Evolutionary conservation across 495 filamentous ascomycete genomes (phyloP).

Genomic region (Neurospora intermedia): DNA sequence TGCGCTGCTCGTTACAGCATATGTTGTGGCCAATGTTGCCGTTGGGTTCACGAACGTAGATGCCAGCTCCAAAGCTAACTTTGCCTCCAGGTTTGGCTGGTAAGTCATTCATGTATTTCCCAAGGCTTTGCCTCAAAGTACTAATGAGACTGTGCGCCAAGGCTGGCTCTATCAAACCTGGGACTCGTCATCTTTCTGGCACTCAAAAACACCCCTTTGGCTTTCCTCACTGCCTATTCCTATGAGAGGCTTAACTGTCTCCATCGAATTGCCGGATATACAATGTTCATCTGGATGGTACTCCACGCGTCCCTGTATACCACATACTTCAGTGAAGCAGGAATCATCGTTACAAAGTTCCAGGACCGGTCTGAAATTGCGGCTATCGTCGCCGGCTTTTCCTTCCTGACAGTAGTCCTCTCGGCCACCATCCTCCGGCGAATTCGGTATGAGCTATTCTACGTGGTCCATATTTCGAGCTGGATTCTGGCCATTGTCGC

Average conservation of each 20-base stretch:
- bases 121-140: conserved; percentile 1
- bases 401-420: conserved; percentile 32
- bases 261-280: conserved; percentile 48
- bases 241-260: conserved; percentile 52
- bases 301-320: conserved; percentile 37
- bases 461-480: conserved; percentile 41
- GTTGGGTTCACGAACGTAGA: conserved; percentile 39
- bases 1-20: conserved; percentile 34
- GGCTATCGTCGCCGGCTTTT: conserved; percentile 39
- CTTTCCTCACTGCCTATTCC: conserved; percentile 45
- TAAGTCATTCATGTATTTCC: conserved; percentile 18
- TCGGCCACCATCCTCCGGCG: conserved; percentile 35
- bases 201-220: conserved; percentile 50
- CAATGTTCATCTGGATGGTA: conserved; percentile 33
- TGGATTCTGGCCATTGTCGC: conserved; percentile 41
- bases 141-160: conserved; percentile 14
- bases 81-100: conserved; percentile 39
- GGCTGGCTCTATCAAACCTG: conserved; percentile 45
- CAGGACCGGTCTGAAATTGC: conserved; percentile 20
- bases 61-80: conserved; percentile 16
- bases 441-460: conserved; percentile 48
- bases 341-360: conserved; percentile 13
- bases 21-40: conserved; percentile 40
- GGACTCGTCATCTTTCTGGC: conserved; percentile 47
- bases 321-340: conserved; percentile 22